phyloP scores from a whole-genome alignment of 306 rosid species.

The Phaseolus lunatus region DNA sequence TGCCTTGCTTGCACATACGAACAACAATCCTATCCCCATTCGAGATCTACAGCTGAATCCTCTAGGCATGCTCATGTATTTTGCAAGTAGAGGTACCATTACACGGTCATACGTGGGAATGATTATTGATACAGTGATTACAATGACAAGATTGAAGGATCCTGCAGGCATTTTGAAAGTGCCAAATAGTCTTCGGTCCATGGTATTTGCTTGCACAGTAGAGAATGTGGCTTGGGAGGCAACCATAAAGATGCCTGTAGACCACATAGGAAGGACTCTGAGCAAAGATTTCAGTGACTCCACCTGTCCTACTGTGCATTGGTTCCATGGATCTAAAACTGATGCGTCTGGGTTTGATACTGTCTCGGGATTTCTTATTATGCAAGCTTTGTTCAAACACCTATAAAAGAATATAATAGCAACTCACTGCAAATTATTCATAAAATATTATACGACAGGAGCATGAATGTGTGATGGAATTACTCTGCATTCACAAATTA shows the following conservation, averaged over 20 bases:
- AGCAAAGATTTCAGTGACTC: conserved; percentile 56
- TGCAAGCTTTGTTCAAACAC: conserved; percentile 67
- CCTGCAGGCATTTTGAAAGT: conserved; percentile 56
- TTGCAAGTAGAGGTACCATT: conserved; percentile 48
- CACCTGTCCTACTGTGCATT: conserved; percentile 63
- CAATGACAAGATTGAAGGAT: conserved; percentile 47
- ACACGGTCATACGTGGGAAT: conserved; percentile 40
- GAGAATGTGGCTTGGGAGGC: conserved; percentile 23
- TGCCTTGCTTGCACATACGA: conserved; percentile 31
- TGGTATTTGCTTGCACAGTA: conserved; percentile 49
- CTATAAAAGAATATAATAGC: conserved; percentile 29
- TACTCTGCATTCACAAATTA: background rate
- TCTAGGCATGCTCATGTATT: conserved; percentile 39
- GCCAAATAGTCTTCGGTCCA: conserved; percentile 48
- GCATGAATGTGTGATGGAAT: conserved; percentile 14
- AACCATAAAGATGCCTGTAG: conserved; percentile 53
- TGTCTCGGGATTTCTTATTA: conserved; percentile 42
- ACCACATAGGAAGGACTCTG: conserved; percentile 59
- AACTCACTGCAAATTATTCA: background rate
- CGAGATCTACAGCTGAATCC: conserved; percentile 44
- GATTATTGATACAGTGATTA: conserved; percentile 42
- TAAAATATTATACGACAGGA: background rate
- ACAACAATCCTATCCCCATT: conserved; percentile 45
- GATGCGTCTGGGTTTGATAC: conserved; percentile 45
- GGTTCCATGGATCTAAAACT: conserved; percentile 55